A percentile compares a stretch with the other conserved stretches of the same genome.
Conservation (phyloP, 192 early-diverging fungal genomes). For the Powellomyces hirtus region DNA sequence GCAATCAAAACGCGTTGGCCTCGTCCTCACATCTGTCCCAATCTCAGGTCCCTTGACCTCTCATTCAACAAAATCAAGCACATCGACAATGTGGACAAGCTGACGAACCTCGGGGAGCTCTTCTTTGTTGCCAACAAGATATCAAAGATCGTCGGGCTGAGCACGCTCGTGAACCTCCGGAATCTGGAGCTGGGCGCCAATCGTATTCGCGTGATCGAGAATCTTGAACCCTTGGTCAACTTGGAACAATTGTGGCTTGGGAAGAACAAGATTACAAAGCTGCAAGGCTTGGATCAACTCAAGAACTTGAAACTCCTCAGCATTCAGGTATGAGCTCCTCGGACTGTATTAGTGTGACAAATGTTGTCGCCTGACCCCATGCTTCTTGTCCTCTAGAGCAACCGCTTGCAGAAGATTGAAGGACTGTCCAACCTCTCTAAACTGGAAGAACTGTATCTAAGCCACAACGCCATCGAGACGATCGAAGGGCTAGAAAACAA, state of each 20-base stretch:
- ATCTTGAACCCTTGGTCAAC: slow-evolving; percentile 73
- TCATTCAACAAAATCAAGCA: slow-evolving; percentile 94
- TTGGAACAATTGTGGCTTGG: slow-evolving; percentile 93
- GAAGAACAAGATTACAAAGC: slow-evolving; percentile 91
- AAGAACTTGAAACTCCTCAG: slow-evolving; percentile 48
- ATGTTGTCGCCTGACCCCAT: no score
- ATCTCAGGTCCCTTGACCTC: slow-evolving; percentile 69
- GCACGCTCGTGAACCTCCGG: slow-evolving; percentile 59
- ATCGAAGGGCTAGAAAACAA: slow-evolving; percentile 82
- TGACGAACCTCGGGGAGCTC: slow-evolving; percentile 67
- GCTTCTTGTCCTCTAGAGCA: slow-evolving; percentile 54
- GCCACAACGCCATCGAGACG: slow-evolving; percentile 81
- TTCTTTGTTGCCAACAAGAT: slow-evolving; percentile 96
- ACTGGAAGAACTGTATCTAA: slow-evolving; percentile 89
- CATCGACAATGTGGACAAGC: slow-evolving; percentile 65
- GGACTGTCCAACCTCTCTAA: slow-evolving; percentile 64
- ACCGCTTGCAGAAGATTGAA: slow-evolving; percentile 75
- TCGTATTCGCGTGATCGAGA: slow-evolving; percentile 84
- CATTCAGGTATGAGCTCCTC: slow-evolving; percentile 34
- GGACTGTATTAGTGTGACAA: neutral
- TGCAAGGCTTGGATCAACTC: slow-evolving; percentile 56
- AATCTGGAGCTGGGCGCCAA: slow-evolving; percentile 96
- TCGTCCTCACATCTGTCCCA: neutral
- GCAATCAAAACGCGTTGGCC: no score
- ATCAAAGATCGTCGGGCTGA: slow-evolving; percentile 73